Conservation (phyloP, 164 flowering plant species). For the Chimonanthus praecox region DNA sequence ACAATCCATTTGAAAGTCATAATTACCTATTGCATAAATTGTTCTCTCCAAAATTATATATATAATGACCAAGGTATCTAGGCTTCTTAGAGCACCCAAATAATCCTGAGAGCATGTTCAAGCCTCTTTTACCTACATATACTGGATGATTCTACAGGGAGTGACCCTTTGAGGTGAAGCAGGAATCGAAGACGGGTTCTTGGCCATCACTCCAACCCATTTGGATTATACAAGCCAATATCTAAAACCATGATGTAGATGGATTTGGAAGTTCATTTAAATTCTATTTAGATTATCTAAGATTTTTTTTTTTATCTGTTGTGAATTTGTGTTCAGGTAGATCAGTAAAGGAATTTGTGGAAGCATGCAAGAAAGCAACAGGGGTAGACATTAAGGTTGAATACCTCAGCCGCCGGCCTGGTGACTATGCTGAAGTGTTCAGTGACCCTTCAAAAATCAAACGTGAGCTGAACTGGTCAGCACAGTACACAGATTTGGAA, state of each 20-base stretch:
- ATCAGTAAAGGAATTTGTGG: conserved; percentile 96
- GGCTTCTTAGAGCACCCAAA: too few relatives aligned
- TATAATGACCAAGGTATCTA: too few relatives aligned
- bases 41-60: too few relatives aligned
- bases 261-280: not conserved
- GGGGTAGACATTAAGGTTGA: conserved; percentile 70
- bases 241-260: not conserved
- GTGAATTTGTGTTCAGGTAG: conserved; percentile 51
- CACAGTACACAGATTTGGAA: conserved; percentile 66
- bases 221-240: too few relatives aligned
- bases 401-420: conserved; percentile 72
- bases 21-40: too few relatives aligned
- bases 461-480: conserved; percentile 88
- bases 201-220: too few relatives aligned
- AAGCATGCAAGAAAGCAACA: conserved; percentile 92
- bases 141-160: too few relatives aligned
- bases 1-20: too few relatives aligned
- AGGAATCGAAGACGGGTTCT: too few relatives aligned
- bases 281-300: not conserved
- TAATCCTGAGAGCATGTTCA: too few relatives aligned
- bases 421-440: conserved; percentile 95
- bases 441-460: conserved; percentile 80
- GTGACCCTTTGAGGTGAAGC: too few relatives aligned
- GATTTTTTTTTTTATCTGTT: not conserved
- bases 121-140: too few relatives aligned